A percentile compares a stretch with the other conserved stretches of the same genome.
phyloP scores from a whole-genome alignment of 768 basidiomycete species.

The Heimioporus sp. region DNA sequence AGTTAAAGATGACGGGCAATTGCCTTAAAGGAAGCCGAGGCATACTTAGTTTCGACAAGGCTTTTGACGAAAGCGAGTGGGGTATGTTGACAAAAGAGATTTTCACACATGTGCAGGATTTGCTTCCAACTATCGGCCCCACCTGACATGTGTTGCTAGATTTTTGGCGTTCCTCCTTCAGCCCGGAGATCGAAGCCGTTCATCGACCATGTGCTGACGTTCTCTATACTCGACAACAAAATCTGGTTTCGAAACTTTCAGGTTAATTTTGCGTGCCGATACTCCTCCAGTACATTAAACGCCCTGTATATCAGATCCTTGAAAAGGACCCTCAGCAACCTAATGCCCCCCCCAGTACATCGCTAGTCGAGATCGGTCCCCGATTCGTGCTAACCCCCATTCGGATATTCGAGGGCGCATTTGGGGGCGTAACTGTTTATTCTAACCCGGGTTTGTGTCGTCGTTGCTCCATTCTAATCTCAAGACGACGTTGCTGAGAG shows the following conservation, averaged over 20 bases:
- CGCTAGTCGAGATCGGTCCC: constrained; percentile 96
- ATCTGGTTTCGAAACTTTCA: constrained; percentile 99
- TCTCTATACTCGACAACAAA: constrained; percentile 92
- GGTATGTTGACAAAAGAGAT: constrained; percentile 87
- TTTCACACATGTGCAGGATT: constrained; percentile 76
- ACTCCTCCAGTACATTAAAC: not conserved
- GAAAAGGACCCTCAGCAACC: constrained; percentile 93
- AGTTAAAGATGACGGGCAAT: constrained; percentile 99
- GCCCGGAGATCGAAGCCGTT: constrained; percentile 94
- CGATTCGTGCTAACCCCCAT: constrained; percentile 97
- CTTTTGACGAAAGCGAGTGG: constrained; percentile 88
- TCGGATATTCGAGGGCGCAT: constrained; percentile 96
- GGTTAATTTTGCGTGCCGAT: constrained; percentile 41
- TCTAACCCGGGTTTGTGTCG: constrained; percentile 77
- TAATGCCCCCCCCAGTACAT: constrained; percentile 78
- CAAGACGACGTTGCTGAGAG: not conserved
- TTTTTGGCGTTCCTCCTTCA: constrained; percentile 91
- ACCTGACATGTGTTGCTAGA: constrained; percentile 45
- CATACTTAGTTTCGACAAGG: constrained; percentile 86
- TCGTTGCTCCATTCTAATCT: constrained; percentile 16
- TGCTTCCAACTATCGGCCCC: not conserved
- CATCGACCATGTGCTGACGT: constrained; percentile 95
- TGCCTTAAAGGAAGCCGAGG: constrained; percentile 95
- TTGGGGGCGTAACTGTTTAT: constrained; percentile 91
- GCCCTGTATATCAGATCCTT: constrained; percentile 60